Base-by-base conservation (phyloP, 106 monocot genomes). In the Acorus calamus region DNA sequence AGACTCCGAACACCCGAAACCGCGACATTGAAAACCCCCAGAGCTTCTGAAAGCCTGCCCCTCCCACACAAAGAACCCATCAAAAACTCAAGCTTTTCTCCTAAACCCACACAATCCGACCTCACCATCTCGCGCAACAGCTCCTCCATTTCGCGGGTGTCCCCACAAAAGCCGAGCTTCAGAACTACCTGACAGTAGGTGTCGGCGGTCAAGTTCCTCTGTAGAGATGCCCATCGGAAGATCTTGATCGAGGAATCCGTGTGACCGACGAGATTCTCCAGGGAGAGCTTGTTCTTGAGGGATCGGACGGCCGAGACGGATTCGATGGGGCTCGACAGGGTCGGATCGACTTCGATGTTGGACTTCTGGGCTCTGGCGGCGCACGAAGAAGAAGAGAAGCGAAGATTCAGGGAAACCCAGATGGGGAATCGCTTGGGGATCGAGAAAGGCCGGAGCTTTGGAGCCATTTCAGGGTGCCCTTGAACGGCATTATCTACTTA, bases 61-160 rank as follows among this genome's bases (percentile, higher is more conserved):
- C 63, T 71, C 3, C 14, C 45, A 11, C 65, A 78, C 8, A 87
- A 78, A 4, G 63, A 69, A 55, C 55, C 46, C 3, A 83, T 56
- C 66, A 83, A 43, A 13, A 5, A 65, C 43, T 6, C 12, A 4
- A 81, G 50, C 10, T 61, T 50, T 47, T 66, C 66, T 53, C 62
- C 69, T 14, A 56, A 42, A n/a, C 56, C 55, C 51, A 71, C 59
- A 41, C 8, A 60, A 11, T 76, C 56, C 47, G 64, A 57, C n/a
- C 60, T 70, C 7, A 79, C 67, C 84, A 88, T 81, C 57, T 88
- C 83, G 13, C 69, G 63, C 77, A 84, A 53, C 8, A 71, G 52
- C 0, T 8, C 11, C 12, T 75, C 80, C 74, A 83, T 80, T 14
- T 74, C 58, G 43, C 67, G 42, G 12, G 57, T 47, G 14, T 80